These are phyloP conservation scores for Ceratobasidium papillatum DNA, from an alignment of 1,284 basidiomycete genomes.

Conservation along the genomic window DNA sequence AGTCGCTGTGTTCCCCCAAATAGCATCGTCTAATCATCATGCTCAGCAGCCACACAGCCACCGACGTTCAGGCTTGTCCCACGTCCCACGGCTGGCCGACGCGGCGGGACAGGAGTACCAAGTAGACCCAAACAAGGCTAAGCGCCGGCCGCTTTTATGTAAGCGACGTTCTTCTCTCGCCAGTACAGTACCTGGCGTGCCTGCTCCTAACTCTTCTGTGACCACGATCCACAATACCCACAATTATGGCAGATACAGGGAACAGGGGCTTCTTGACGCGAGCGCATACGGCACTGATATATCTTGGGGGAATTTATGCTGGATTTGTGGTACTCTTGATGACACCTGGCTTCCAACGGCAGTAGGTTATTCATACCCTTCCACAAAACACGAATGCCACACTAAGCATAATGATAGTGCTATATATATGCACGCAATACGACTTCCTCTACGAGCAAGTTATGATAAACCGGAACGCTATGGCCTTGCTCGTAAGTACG, in stretches of 20 bases:
- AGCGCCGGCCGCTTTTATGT: too few relatives aligned
- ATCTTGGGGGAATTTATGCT: slow-evolving; percentile 64
- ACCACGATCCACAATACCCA: slow-evolving; percentile 1
- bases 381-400: background rate
- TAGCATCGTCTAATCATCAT: too few relatives aligned
- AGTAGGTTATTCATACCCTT: slow-evolving; percentile 61
- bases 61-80: too few relatives aligned
- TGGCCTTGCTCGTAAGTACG: slow-evolving; percentile 79
- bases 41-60: too few relatives aligned
- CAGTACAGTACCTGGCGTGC: too few relatives aligned
- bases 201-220: too few relatives aligned
- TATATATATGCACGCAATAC: slow-evolving; percentile 74
- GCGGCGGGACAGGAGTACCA: too few relatives aligned
- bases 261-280: slow-evolving; percentile 49
- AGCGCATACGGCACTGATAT: slow-evolving; percentile 53
- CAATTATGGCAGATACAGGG: slow-evolving; percentile 22
- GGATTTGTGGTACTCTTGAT: slow-evolving; percentile 63
- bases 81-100: too few relatives aligned
- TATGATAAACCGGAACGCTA: slow-evolving; percentile 77
- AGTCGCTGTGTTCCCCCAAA: too few relatives aligned
- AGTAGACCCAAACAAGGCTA: too few relatives aligned
- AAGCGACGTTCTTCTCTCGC: too few relatives aligned
- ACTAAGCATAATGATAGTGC: slow-evolving; percentile 52
- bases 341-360: slow-evolving; percentile 72
- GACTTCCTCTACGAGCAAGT: slow-evolving; percentile 68